phyloP scores from a whole-genome alignment of 805 yeast species.

The Metschnikowia kofuensis region DNA sequence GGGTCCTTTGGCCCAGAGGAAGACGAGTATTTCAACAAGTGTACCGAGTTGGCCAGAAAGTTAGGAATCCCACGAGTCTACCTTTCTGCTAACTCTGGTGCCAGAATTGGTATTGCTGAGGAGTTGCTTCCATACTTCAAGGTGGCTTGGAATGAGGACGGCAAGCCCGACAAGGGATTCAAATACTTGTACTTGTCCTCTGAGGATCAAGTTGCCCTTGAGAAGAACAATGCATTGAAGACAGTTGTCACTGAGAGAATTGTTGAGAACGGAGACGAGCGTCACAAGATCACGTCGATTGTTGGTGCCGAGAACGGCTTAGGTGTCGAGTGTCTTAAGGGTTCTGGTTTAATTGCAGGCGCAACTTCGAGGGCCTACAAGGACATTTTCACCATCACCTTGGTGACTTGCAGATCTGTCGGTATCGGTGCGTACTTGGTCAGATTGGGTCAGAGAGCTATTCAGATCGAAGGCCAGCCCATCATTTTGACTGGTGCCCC shows the following conservation, averaged over 20 bases:
- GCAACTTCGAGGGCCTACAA: slow-evolving; percentile 97
- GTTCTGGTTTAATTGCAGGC: slow-evolving; percentile 98
- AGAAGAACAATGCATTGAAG: slow-evolving; percentile 56
- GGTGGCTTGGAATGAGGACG: slow-evolving; percentile 87
- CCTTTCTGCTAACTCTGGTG: slow-evolving; percentile 98
- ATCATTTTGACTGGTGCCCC: slow-evolving; percentile 99
- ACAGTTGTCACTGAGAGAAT: slow-evolving; percentile 71
- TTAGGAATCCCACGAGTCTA: slow-evolving; percentile 94
- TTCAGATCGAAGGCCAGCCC: slow-evolving; percentile 98
- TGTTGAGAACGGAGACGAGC: slow-evolving; percentile 82
- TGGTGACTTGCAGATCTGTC: slow-evolving; percentile 99
- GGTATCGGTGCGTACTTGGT: slow-evolving; percentile 99
- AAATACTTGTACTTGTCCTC: slow-evolving; percentile 77
- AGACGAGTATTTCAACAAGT: slow-evolving; percentile 86
- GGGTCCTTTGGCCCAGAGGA: slow-evolving; percentile 99
- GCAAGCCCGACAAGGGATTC: slow-evolving; percentile 82
- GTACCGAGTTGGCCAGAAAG: slow-evolving; percentile 86
- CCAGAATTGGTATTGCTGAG: slow-evolving; percentile 97
- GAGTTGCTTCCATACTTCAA: slow-evolving; percentile 85
- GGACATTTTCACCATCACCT: slow-evolving; percentile 95
- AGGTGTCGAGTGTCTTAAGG: slow-evolving; percentile 97
- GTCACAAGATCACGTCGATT: slow-evolving; percentile 77
- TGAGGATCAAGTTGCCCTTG: slow-evolving; percentile 57
- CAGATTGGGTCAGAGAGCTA: slow-evolving; percentile 97
- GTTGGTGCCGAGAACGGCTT: slow-evolving; percentile 94